A percentile compares a stretch with the other conserved stretches of the same genome.
phyloP scores from a whole-genome alignment of 2,329 filamentous ascomycete species.

The Lojkania enalia region DNA sequence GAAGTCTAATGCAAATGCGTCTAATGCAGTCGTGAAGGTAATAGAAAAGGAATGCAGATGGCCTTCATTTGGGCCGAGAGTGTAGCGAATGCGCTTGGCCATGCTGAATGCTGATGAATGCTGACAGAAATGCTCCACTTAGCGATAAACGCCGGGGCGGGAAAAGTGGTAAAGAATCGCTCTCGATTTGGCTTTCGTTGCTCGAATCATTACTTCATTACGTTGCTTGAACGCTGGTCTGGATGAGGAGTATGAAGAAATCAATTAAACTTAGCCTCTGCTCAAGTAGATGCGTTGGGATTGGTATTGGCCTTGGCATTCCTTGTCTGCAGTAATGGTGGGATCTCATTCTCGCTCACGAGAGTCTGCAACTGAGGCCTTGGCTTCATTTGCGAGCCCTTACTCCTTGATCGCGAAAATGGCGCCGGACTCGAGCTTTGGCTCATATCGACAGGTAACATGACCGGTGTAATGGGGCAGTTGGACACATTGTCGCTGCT shows the following conservation, averaged over 20 bases:
- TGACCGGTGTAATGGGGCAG: slow-evolving; percentile 9
- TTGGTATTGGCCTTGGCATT: slow-evolving; percentile 7
- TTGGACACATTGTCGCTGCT: slow-evolving; percentile 13
- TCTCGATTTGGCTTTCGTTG: neutral
- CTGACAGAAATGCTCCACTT: neutral
- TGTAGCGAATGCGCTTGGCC: neutral
- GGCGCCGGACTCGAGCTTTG: slow-evolving; percentile 6
- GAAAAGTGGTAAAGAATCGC: neutral
- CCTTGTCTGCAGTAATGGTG: slow-evolving; percentile 9
- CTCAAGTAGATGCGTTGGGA: slow-evolving; percentile 1
- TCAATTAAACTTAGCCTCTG: neutral
- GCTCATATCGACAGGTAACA: slow-evolving; percentile 3
- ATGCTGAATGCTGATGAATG: neutral
- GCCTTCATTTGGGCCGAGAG: neutral
- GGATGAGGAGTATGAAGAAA: slow-evolving; percentile 6
- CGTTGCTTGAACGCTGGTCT: slow-evolving; percentile 19
- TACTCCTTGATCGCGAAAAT: slow-evolving; percentile 15
- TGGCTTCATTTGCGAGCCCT: slow-evolving; percentile 6
- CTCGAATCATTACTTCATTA: slow-evolving; percentile 21
- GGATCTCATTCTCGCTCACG: slow-evolving; percentile 22
- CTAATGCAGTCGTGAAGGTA: slow-evolving; percentile 9
- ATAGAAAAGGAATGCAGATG: slow-evolving; percentile 5
- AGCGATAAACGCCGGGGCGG: neutral
- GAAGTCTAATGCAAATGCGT: slow-evolving; percentile 12
- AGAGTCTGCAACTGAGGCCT: slow-evolving; percentile 17